Evolutionary conservation across 2,329 filamentous ascomycete species (phyloP).

Genomic region (Graphilbum fragrans): DNA sequence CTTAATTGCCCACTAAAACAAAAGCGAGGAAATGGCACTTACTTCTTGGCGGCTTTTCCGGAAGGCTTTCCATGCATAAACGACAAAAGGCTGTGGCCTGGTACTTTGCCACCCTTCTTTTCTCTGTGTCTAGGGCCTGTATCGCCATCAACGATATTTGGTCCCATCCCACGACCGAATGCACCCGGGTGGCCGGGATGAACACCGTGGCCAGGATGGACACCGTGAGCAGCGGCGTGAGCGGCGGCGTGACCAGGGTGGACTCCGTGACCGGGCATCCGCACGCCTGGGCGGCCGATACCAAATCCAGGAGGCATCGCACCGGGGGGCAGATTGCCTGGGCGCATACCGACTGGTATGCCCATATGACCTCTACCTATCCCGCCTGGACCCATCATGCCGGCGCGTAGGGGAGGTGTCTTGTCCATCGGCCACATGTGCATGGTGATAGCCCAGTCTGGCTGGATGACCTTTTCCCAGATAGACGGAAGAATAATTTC

Average conservation of each 20-base stretch:
- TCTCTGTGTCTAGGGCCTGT: not conserved
- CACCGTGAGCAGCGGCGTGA: too few relatives aligned
- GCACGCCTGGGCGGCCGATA: not conserved
- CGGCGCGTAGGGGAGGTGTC: conserved; percentile 12
- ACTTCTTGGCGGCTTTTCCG: not conserved
- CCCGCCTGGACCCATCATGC: not conserved
- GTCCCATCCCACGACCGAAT: too few relatives aligned
- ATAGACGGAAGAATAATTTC: conserved; percentile 73
- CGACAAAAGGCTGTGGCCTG: not conserved
- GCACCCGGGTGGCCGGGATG: too few relatives aligned
- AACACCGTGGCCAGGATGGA: not conserved
- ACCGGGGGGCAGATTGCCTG: not conserved
- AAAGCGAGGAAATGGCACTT: too few relatives aligned
- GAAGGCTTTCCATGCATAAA: not conserved
- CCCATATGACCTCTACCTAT: not conserved
- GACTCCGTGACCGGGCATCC: not conserved
- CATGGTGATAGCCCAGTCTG: conserved; percentile 55
- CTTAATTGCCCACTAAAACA: too few relatives aligned
- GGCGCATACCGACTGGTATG: not conserved
- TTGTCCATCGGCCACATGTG: conserved; percentile 48
- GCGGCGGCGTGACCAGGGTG: not conserved
- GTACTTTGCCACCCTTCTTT: not conserved
- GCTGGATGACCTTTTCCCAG: conserved; percentile 72
- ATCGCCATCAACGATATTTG: not conserved
- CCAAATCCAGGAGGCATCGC: not conserved